phyloP scores from a whole-genome alignment of 2,329 filamentous ascomycete genomes.

The Metarhizium humberi region DNA sequence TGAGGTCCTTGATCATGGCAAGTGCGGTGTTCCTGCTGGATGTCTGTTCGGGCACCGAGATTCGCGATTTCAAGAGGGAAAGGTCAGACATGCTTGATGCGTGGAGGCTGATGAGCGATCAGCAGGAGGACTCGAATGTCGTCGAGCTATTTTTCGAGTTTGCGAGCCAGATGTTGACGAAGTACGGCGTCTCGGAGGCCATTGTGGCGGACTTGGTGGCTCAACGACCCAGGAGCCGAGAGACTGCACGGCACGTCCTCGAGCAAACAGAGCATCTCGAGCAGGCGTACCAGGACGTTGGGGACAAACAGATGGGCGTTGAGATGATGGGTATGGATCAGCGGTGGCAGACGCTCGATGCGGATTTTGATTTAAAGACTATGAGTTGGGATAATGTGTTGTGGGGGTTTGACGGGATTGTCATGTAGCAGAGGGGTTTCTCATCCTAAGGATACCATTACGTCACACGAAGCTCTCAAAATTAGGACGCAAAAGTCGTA shows the following conservation, averaged over 20 bases:
- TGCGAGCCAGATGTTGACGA: slow-evolving; percentile 2
- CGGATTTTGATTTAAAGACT: slow-evolving; percentile 4
- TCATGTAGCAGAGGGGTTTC: not conserved
- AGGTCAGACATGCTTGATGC: slow-evolving; percentile 3
- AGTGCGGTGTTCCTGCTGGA: slow-evolving; percentile 3
- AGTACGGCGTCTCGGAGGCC: slow-evolving; percentile 1
- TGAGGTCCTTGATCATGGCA: slow-evolving; percentile 1
- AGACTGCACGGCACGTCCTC: not conserved
- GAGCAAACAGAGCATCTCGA: not conserved
- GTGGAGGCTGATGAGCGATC: slow-evolving; percentile 1
- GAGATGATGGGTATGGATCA: not conserved
- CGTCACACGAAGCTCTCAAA: too few relatives aligned
- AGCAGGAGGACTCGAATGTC: slow-evolving; percentile 3
- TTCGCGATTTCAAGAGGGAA: not conserved
- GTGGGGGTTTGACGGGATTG: slow-evolving; percentile 5
- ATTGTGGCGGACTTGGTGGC: slow-evolving; percentile 1
- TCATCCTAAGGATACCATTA: not conserved
- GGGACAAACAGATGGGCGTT: not conserved
- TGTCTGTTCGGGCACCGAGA: slow-evolving; percentile 1
- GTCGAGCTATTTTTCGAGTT: slow-evolving; percentile 5
- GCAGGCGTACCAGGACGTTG: not conserved
- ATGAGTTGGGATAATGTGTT: slow-evolving; percentile 7
- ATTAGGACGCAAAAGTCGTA: too few relatives aligned
- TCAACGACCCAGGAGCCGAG: not conserved
- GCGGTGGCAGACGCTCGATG: slow-evolving; percentile 4